These are phyloP conservation scores for Dittrichia graveolens DNA, from an alignment of 129 eudicot species.

Conservation along the genomic window DNA sequence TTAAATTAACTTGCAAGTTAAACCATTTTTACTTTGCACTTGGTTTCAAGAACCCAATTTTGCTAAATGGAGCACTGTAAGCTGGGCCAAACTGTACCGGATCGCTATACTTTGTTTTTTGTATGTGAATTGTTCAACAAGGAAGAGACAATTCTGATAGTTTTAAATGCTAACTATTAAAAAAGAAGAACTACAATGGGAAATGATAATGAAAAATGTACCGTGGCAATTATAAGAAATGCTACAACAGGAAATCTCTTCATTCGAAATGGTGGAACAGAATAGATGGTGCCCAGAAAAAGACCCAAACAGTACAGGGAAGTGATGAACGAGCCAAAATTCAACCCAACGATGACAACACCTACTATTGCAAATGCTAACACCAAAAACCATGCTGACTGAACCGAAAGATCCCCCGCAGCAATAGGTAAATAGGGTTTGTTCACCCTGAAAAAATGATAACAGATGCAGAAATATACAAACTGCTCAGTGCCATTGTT, in stretches of 20 bases:
- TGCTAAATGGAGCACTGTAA: no score
- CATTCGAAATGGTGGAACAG: slow-evolving; percentile 97
- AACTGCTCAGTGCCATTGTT: not conserved
- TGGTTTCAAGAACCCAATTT: no score
- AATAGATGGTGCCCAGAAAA: slow-evolving; percentile 93
- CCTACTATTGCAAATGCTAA: slow-evolving; percentile 74
- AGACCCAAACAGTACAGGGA: slow-evolving; percentile 87
- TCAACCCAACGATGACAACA: slow-evolving; percentile 70
- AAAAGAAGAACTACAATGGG: no score
- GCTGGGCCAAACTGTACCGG: no score
- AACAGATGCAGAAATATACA: not conserved
- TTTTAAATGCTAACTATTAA: not conserved
- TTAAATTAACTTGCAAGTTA: no score
- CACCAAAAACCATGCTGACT: slow-evolving; percentile 96
- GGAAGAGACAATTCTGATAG: not conserved
- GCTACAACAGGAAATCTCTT: slow-evolving; percentile 95
- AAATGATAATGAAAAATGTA: slow-evolving; percentile 34
- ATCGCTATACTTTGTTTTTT: not conserved
- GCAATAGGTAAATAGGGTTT: slow-evolving; percentile 97
- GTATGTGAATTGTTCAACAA: not conserved
- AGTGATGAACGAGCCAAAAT: slow-evolving; percentile 88
- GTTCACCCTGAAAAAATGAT: slow-evolving; percentile 69
- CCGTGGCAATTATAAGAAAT: slow-evolving; percentile 96
- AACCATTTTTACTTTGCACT: no score
- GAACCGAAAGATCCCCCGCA: slow-evolving; percentile 97